These are phyloP conservation scores for Phyllosticta citriasiana DNA, from an alignment of 2,329 filamentous ascomycete species.

Conservation along the genomic window DNA sequence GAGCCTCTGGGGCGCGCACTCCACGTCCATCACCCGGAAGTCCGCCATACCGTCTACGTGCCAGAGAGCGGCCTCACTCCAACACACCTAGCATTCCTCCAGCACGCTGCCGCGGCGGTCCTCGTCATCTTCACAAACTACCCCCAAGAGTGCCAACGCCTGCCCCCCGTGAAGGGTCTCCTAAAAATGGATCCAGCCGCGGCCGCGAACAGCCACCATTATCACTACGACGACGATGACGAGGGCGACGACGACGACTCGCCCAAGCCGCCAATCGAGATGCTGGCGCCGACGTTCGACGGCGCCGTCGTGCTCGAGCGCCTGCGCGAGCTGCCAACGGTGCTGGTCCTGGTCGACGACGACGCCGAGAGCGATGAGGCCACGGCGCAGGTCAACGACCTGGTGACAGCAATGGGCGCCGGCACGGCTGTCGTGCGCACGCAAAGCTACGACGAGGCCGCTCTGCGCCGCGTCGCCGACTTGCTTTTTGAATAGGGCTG, in stretches of 20 bases:
- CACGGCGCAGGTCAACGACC: neutral
- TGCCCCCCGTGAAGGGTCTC: neutral
- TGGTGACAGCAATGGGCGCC: neutral
- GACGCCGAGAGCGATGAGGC: neutral
- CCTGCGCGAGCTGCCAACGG: neutral
- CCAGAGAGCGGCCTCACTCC: constrained; percentile 53
- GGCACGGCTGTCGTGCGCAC: neutral
- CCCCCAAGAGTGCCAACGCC: neutral
- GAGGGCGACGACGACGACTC: neutral
- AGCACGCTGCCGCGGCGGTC: constrained; percentile 48
- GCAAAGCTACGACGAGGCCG: neutral
- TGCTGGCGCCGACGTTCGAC: neutral
- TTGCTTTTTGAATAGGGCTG: neutral
- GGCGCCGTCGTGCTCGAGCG: neutral
- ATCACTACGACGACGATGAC: neutral
- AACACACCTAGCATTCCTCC: constrained; percentile 53
- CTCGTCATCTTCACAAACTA: constrained; percentile 37
- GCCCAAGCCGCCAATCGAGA: neutral
- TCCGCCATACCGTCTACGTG: constrained; percentile 65
- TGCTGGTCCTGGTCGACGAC: constrained; percentile 4
- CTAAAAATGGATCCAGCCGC: neutral
- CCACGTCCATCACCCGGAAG: constrained; percentile 46
- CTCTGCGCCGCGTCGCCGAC: neutral
- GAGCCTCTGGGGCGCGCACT: constrained; percentile 59
- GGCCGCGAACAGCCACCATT: neutral